A percentile compares a stretch with the other conserved stretches of the same genome.
Conservation (phyloP, 2,329 filamentous ascomycete species). For the Fusarium burgessii region DNA sequence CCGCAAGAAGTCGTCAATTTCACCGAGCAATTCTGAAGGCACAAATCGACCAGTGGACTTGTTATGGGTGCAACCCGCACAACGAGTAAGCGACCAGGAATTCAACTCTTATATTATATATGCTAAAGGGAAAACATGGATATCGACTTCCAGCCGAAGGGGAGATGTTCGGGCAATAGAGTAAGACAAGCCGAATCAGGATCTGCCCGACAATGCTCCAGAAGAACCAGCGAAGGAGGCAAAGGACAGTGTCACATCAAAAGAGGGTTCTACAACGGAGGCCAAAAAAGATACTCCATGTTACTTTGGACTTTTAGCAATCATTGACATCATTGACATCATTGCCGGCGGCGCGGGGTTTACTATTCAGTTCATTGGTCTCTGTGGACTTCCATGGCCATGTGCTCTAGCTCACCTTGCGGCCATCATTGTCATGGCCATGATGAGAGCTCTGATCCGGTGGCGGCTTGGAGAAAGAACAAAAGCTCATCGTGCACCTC, state of each 20-base stretch:
- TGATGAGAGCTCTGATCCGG: background rate
- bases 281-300: no score
- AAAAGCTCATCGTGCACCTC: background rate
- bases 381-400: background rate
- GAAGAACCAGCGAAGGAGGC: no score
- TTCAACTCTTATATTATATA: background rate
- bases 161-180: no score
- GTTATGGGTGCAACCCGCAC: background rate
- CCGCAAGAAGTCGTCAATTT: no score
- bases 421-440: background rate
- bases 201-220: no score
- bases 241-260: no score
- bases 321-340: no score
- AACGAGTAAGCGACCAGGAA: background rate
- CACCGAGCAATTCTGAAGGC: no score
- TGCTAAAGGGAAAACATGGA: fast-evolving
- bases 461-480: background rate
- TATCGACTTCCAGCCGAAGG: background rate
- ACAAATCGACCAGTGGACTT: background rate
- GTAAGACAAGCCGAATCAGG: no score
- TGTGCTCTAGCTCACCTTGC: background rate
- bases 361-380: background rate
- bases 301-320: no score
- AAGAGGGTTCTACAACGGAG: no score
- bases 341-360: background rate